A percentile compares a stretch with the other conserved stretches of the same genome.
Evolutionary conservation across 2,329 filamentous ascomycete genomes (phyloP).

Genomic region (Neonectria neomacrospora): DNA sequence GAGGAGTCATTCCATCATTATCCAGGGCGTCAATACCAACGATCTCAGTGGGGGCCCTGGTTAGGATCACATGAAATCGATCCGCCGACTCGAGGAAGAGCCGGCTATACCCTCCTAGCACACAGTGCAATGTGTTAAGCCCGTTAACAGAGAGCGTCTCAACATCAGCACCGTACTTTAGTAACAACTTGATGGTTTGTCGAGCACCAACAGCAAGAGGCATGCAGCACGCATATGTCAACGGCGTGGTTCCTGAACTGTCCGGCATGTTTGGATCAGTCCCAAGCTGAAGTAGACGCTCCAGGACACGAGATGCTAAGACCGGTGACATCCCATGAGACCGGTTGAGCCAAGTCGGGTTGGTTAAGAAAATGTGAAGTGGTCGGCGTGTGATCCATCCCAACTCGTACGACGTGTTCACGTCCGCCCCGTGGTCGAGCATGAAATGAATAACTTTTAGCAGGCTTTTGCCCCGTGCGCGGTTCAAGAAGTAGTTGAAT

Average conservation of each 20-base stretch:
- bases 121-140: background rate
- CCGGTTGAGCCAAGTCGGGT: conserved; percentile 5
- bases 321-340: background rate
- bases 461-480: background rate
- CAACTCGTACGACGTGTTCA: background rate
- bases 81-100: background rate
- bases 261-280: conserved; percentile 17
- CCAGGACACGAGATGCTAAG: background rate
- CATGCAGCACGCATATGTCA: conserved; percentile 13
- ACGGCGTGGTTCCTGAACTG: conserved; percentile 1
- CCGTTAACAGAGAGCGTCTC: background rate
- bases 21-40: conserved; percentile 5
- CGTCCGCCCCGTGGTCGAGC: conserved; percentile 9
- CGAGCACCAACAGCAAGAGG: background rate
- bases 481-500: background rate
- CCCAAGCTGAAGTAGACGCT: conserved; percentile 5
- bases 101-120: background rate
- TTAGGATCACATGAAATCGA: background rate
- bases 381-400: background rate
- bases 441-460: conserved; percentile 1
- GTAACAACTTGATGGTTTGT: conserved; percentile 4
- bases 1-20: conserved; percentile 11
- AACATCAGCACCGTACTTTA: conserved; percentile 9
- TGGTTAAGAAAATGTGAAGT: conserved; percentile 8
- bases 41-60: background rate